Evolutionary conservation across 2,329 filamentous ascomycete genomes (phyloP), one percentile per base, ranked within the genome.

Genomic region (Neonectria faginata): DNA sequence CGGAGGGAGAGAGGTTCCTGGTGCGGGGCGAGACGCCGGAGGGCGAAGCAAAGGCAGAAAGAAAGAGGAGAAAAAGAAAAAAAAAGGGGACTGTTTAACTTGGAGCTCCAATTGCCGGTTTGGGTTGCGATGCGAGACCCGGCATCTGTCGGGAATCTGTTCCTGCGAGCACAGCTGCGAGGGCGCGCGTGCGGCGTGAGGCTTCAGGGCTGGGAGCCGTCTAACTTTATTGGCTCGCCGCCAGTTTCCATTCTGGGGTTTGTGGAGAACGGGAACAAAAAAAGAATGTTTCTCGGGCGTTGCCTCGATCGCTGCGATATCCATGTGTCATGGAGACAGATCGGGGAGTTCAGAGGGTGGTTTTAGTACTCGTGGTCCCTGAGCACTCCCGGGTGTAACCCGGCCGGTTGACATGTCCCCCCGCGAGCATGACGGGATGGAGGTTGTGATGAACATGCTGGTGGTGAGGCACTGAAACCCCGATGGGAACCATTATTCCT

Each of bases 81-180:
- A 36, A 14, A 14, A 14, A 36, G 5, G 4, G 33, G 12, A n/a
- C 14, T 6, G 36, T 6, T 8, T 8, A 6, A 22, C 45, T 51
- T 52, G 31, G 5, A n/a, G 36, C 6, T 39, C 16, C 52, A 60
- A 53, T 52, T 64, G 42, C 70, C 70, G 69, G 70, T 44, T 67
- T 57, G 48, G 61, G 65, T 60, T 33, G 53, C 60, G 41, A 63
- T 51, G 48, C 62, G 52, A 61, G 45, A 54, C 53, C 66, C 64
- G 59, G 59, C 60, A 70, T 69, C 55, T 65, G 60, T 67, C 70
- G 70, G 70, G 69, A 72, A 65, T 67, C 70, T 36, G 67, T 66
- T 66, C 48, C 51, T 52, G 50, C 57, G 41, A 45, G 42, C 22
- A 3, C 22, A 22, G 22, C 3, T 22, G 22, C 22, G 22, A 22